Evolutionary conservation across 148 eudicot species (phyloP).

Genomic region (Rhododendron mucronatum): DNA sequence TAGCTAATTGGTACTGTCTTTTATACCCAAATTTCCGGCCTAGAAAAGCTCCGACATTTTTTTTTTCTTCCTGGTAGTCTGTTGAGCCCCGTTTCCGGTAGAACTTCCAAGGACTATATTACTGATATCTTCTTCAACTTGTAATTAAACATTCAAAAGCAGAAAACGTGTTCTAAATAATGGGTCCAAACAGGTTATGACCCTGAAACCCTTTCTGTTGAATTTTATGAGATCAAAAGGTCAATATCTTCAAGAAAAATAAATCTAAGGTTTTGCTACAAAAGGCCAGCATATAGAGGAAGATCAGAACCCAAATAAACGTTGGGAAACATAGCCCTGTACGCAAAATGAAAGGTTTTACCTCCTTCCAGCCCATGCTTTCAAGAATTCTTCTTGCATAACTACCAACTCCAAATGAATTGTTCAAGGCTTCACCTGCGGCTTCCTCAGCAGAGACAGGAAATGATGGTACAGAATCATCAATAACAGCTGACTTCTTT

Average conservation of each 20-base stretch:
- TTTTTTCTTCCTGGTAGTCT: neutral
- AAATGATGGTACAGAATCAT: slow-evolving; percentile 28
- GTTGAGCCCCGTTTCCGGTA: neutral
- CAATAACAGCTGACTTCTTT: slow-evolving; percentile 34
- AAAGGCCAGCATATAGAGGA: neutral
- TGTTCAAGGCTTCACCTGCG: slow-evolving; percentile 74
- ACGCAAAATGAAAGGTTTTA: slow-evolving; percentile 15
- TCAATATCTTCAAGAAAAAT: neutral
- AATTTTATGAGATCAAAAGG: neutral
- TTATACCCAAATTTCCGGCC: neutral
- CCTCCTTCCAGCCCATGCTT: slow-evolving; percentile 99
- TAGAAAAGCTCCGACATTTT: neutral
- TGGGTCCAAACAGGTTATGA: neutral
- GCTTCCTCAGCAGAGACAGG: slow-evolving; percentile 51
- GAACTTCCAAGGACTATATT: neutral
- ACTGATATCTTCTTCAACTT: neutral
- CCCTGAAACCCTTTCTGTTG: neutral
- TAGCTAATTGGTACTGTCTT: neutral
- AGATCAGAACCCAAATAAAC: neutral
- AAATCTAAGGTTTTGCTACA: neutral
- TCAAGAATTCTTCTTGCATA: slow-evolving; percentile 77
- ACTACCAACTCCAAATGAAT: slow-evolving; percentile 87
- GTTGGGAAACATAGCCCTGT: neutral
- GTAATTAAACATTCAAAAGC: neutral
- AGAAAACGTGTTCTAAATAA: neutral